These are phyloP conservation scores for Pholiota microspora DNA, from an alignment of 768 basidiomycete genomes.

Conservation along the genomic window DNA sequence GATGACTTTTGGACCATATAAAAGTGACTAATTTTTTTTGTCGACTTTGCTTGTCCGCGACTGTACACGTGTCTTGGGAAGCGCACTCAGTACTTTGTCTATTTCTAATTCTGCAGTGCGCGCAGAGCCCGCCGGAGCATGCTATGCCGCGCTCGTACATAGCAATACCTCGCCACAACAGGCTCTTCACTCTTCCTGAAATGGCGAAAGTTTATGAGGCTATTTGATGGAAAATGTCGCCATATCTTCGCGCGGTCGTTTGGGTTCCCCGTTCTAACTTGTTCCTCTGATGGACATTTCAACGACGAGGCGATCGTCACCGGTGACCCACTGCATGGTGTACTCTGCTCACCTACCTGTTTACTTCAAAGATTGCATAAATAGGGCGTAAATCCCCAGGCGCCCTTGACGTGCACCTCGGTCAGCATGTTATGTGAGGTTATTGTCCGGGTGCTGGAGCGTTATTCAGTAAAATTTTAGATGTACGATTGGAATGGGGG, in stretches of 20 bases:
- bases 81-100: too few species aligned
- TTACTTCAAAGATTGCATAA: not conserved
- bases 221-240: constrained; percentile 15
- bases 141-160: not conserved
- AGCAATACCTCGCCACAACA: not conserved
- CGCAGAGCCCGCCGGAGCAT: not conserved
- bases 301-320: not conserved
- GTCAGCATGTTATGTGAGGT: not conserved
- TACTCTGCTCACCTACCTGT: not conserved
- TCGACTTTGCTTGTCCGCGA: too few species aligned
- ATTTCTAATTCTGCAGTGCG: too few species aligned
- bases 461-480: too few species aligned
- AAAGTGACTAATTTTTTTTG: too few species aligned
- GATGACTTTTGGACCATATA: too few species aligned
- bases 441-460: not conserved
- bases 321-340: not conserved
- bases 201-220: constrained; percentile 10
- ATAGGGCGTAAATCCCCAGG: not conserved
- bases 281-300: not conserved
- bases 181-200: not conserved
- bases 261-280: too few species aligned
- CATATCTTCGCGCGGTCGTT: constrained; percentile 12
- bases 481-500: too few species aligned
- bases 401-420: not conserved
- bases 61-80: too few species aligned